A percentile compares a stretch with the other conserved stretches of the same genome.
Evolutionary conservation across 2,329 filamentous ascomycete genomes (phyloP).

Genomic region (Cercospora sp.): DNA sequence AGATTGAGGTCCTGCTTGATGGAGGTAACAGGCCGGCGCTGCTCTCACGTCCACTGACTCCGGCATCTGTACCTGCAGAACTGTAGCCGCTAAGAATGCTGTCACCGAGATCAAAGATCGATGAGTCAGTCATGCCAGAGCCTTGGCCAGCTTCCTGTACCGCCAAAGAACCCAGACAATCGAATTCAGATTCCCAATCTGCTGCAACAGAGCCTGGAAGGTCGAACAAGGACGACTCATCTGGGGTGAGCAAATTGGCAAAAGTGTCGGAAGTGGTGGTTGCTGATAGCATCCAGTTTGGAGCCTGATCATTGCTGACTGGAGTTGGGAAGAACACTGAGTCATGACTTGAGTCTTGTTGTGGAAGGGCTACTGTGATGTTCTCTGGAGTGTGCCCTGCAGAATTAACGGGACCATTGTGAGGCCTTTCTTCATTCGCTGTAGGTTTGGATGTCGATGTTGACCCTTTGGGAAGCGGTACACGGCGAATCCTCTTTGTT

Average conservation of each 20-base stretch:
- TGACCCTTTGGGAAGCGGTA: not conserved
- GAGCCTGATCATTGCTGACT: not conserved
- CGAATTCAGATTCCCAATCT: not conserved
- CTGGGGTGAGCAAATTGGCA: not conserved
- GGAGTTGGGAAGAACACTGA: not conserved
- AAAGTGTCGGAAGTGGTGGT: not conserved
- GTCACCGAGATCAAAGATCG: not conserved
- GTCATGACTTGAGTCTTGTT: not conserved
- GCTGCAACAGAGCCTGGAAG: not conserved
- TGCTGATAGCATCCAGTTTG: not conserved
- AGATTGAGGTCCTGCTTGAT: not conserved
- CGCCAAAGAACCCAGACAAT: not conserved
- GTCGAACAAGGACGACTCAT: not conserved
- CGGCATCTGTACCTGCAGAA: not conserved
- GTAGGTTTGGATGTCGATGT: not conserved
- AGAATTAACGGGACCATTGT: not conserved
- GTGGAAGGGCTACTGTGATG: not conserved
- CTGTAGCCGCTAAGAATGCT: not conserved
- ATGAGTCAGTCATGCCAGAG: not conserved
- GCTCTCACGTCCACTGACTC: not conserved
- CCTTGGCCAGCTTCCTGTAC: not conserved
- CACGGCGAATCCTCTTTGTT: not conserved
- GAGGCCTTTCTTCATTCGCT: not conserved
- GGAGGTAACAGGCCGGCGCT: not conserved
- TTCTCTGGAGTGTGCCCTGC: not conserved